A percentile compares a stretch with the other conserved stretches of the same genome.
Evolutionary conservation across 2,329 filamentous ascomycete species (phyloP).

Genomic region (Catunica adiposa): DNA sequence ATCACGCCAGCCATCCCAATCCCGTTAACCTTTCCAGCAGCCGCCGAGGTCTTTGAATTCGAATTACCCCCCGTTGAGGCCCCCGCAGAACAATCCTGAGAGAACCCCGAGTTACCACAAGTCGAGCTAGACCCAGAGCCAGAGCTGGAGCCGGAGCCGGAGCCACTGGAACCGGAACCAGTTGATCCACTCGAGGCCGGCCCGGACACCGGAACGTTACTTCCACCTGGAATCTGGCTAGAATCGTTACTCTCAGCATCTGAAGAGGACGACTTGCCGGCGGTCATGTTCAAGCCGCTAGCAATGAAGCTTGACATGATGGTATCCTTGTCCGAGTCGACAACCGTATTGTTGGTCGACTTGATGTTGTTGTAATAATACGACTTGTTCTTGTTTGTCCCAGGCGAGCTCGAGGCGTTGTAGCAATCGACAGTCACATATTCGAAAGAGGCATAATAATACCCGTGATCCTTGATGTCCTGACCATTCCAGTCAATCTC

Average conservation of each 20-base stretch:
- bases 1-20: too few relatives aligned
- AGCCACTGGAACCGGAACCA: background rate
- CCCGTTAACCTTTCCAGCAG: background rate
- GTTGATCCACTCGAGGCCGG: constrained; percentile 8
- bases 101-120: constrained; percentile 12
- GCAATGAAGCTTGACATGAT: constrained; percentile 63
- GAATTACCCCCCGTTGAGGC: background rate
- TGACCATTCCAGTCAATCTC: constrained; percentile 68
- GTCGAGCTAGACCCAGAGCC: constrained; percentile 1
- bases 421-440: constrained; percentile 78
- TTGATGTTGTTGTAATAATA: constrained; percentile 56
- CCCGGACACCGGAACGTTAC: constrained; percentile 7
- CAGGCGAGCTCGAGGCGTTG: constrained; percentile 43
- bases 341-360: constrained; percentile 61
- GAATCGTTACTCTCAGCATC: constrained; percentile 12
- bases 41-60: background rate
- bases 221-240: constrained; percentile 15
- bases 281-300: constrained; percentile 60
- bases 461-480: constrained; percentile 68
- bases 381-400: constrained; percentile 49
- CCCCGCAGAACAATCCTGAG: constrained; percentile 14
- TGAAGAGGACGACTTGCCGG: constrained; percentile 19
- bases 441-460: constrained; percentile 71
- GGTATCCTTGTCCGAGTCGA: constrained; percentile 58
- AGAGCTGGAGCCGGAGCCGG: background rate